These are phyloP conservation scores for Acanthamoeba castellanii DNA, from an alignment of 208 protist species.

Conservation along the genomic window DNA sequence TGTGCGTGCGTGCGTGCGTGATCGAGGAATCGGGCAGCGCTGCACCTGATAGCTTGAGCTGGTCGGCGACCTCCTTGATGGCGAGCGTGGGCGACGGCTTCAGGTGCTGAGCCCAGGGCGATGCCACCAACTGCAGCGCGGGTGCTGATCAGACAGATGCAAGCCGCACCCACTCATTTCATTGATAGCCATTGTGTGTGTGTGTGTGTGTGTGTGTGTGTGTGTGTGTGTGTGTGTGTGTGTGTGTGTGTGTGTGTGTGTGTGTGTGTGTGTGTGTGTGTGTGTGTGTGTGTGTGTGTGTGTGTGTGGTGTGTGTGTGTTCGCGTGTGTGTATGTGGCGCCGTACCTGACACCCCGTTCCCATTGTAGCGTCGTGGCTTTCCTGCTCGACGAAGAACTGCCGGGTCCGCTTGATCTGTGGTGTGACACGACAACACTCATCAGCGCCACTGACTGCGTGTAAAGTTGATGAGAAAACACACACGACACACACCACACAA, in stretches of 20 bases:
- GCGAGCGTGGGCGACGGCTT: conserved; percentile 35
- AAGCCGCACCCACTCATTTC: neutral
- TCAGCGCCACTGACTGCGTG: no score
- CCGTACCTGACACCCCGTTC: no score
- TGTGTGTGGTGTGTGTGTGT: no score
- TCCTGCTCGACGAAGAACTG: neutral
- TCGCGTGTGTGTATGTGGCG: no score
- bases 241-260: neutral
- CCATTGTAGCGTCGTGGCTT: neutral
- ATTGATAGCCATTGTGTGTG: neutral
- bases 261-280: neutral
- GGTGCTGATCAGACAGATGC: neutral
- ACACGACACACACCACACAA: no score
- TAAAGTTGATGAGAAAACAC: no score
- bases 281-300: neutral
- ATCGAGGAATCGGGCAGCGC: neutral
- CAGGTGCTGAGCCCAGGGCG: neutral
- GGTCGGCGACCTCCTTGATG: conserved; percentile 12
- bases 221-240: neutral
- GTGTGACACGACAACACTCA: no score
- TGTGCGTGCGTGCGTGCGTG: no score
- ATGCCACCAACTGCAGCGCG: neutral
- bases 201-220: no score
- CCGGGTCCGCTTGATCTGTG: neutral
- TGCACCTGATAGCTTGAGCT: conserved; percentile 8